phyloP scores from a whole-genome alignment of 2,329 filamentous ascomycete species.

The Aspergillus sp. region DNA sequence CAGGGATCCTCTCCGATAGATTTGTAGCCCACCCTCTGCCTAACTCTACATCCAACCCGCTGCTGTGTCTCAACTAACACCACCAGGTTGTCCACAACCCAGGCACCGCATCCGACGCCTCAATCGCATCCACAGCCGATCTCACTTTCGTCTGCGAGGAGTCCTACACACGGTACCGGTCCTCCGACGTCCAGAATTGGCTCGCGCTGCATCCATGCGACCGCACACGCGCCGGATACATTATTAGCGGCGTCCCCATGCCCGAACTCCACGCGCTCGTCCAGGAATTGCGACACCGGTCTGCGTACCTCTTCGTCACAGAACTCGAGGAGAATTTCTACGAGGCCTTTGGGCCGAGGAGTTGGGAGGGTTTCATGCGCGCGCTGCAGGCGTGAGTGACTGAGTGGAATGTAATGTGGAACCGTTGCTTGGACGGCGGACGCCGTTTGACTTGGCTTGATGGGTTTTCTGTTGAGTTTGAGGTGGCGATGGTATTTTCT shows the following conservation, averaged over 20 bases:
- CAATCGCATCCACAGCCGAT: conserved; percentile 11
- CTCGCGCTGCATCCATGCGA: conserved; percentile 8
- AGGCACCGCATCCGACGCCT: conserved; percentile 14
- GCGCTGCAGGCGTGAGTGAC: neutral
- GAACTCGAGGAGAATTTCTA: conserved; percentile 18
- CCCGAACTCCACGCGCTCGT: conserved; percentile 15
- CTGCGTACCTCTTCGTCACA: conserved; percentile 16
- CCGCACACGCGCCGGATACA: conserved; percentile 12
- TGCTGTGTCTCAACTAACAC: neutral
- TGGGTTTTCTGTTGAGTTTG: neutral
- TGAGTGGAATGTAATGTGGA: neutral
- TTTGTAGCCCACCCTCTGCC: conserved; percentile 3
- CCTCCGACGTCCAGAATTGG: conserved; percentile 15
- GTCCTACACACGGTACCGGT: conserved; percentile 11
- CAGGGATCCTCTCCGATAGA: conserved; percentile 8
- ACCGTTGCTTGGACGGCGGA: no score
- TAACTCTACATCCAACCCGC: neutral
- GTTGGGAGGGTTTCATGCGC: conserved; percentile 14
- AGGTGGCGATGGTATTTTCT: neutral
- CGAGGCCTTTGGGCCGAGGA: conserved; percentile 15
- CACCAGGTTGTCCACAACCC: conserved; percentile 18
- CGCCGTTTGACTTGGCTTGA: neutral
- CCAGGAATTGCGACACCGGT: conserved; percentile 12
- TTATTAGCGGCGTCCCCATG: conserved; percentile 17
- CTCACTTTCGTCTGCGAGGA: conserved; percentile 18